Evolutionary conservation across 768 basidiomycete species (phyloP).

Genomic region (Mycena olivaceomarginata): DNA sequence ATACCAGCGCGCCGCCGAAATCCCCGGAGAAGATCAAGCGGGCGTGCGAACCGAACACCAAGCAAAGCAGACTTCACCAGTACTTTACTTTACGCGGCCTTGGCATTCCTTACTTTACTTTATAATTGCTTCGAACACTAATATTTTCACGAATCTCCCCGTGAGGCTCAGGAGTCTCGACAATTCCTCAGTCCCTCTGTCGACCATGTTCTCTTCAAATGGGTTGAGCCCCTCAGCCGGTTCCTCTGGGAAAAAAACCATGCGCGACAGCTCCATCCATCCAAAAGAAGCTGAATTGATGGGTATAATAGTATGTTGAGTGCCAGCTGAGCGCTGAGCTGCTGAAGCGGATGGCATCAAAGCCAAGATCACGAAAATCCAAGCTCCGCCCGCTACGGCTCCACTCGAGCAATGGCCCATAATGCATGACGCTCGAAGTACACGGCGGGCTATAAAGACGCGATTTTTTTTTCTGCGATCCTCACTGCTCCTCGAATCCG

Average conservation of each 20-base stretch:
- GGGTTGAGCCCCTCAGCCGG: conserved; percentile 16
- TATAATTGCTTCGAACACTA: conserved; percentile 12
- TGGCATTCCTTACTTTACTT: conserved; percentile 10
- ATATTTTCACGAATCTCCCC: conserved; percentile 5
- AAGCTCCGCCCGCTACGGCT: too few relatives aligned
- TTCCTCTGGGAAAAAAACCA: neutral
- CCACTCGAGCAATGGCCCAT: too few relatives aligned
- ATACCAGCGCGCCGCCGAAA: neutral
- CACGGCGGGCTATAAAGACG: neutral
- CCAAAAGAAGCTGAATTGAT: neutral
- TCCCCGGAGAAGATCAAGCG: neutral
- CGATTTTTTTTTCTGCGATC: neutral
- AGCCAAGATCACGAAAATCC: too few relatives aligned
- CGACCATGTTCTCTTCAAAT: conserved; percentile 31
- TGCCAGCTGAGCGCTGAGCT: too few relatives aligned
- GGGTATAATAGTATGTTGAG: too few relatives aligned
- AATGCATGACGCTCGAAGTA: conserved; percentile 4
- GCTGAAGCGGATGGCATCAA: too few relatives aligned
- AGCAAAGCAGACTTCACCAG: too few relatives aligned
- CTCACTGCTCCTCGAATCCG: neutral
- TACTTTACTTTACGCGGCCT: neutral
- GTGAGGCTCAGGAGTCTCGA: conserved; percentile 16
- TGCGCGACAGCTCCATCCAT: neutral
- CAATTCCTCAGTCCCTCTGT: conserved; percentile 2
- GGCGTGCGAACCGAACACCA: conserved; percentile 13